A percentile compares a stretch with the other conserved stretches of the same genome.
phyloP scores from a whole-genome alignment of 1,139 yeast species.

The Saccharomyces uvarum region DNA sequence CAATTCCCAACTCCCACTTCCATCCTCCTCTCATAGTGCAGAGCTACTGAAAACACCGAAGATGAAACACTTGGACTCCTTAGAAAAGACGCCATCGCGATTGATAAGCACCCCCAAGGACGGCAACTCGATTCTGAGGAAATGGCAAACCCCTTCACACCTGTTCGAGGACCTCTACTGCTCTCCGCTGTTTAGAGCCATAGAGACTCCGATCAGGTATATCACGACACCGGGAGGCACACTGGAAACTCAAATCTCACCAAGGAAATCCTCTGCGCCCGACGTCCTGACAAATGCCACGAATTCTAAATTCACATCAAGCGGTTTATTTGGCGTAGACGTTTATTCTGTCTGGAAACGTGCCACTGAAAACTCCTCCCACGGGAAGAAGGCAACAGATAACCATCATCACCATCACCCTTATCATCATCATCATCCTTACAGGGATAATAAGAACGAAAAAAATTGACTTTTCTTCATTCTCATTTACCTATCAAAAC shows the following conservation, averaged over 20 bases:
- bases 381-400: conserved; percentile 2
- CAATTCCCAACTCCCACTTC: conserved; percentile 3
- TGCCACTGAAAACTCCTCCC: conserved; percentile 36
- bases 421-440: conserved; percentile 3
- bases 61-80: conserved; percentile 10
- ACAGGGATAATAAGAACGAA: background rate
- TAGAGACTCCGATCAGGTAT: conserved; percentile 19
- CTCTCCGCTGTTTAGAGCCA: conserved; percentile 28
- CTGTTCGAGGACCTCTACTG: conserved; percentile 31
- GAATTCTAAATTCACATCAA: conserved; percentile 23
- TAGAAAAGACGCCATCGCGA: conserved; percentile 21
- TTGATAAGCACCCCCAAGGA: conserved; percentile 25
- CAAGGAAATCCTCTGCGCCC: conserved; percentile 12
- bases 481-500: background rate
- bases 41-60: conserved; percentile 24
- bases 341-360: conserved; percentile 49
- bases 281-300: conserved; percentile 8
- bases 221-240: conserved; percentile 15
- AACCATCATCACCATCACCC: background rate
- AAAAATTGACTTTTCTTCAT: background rate
- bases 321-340: conserved; percentile 50
- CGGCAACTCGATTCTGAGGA: conserved; percentile 19
- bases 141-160: conserved; percentile 32
- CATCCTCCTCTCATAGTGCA: conserved; percentile 1
- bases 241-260: conserved; percentile 12